Conservation (phyloP, 108 stramenopile species). For the Bacterosira constricta region DNA sequence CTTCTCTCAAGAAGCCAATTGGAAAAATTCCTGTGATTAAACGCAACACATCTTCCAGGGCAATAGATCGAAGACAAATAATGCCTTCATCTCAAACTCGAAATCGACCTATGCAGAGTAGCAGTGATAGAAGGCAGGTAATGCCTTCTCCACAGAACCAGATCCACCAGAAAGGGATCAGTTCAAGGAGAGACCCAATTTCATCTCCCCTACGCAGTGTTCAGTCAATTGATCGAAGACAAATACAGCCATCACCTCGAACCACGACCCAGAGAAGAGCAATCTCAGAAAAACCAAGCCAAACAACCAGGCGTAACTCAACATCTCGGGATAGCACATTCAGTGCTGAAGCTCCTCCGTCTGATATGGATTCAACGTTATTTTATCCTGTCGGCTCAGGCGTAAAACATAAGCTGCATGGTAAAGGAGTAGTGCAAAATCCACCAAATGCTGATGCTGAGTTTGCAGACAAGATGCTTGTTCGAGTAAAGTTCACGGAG, state of each 20-base stretch:
- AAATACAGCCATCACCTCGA: no score
- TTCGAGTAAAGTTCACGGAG: slow-evolving; percentile 33
- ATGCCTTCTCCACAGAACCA: no score
- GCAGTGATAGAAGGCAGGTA: no score
- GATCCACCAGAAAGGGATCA: no score
- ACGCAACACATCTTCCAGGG: neutral
- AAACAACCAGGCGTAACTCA: neutral
- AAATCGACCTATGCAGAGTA: neutral
- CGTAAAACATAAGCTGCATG: slow-evolving; percentile 64
- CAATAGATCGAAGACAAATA: no score
- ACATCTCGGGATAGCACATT: neutral
- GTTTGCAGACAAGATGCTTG: slow-evolving; percentile 45
- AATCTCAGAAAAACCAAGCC: neutral
- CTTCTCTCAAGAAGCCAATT: slow-evolving; percentile 8
- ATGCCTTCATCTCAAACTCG: neutral
- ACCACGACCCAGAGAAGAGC: no score
- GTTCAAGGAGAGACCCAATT: no score
- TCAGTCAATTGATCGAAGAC: no score
- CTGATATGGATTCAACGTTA: slow-evolving; percentile 60
- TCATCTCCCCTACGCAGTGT: no score
- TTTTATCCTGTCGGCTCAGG: slow-evolving; percentile 74
- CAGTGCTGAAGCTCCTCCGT: slow-evolving; percentile 25
- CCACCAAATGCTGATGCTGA: slow-evolving; percentile 47
- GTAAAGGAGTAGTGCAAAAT: slow-evolving; percentile 65
- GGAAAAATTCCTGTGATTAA: slow-evolving; percentile 1